Evolutionary conservation across 2,329 filamentous ascomycete genomes (phyloP), one percentile per base, ranked within the genome.

Genomic region (Stenocarpella maydis): DNA sequence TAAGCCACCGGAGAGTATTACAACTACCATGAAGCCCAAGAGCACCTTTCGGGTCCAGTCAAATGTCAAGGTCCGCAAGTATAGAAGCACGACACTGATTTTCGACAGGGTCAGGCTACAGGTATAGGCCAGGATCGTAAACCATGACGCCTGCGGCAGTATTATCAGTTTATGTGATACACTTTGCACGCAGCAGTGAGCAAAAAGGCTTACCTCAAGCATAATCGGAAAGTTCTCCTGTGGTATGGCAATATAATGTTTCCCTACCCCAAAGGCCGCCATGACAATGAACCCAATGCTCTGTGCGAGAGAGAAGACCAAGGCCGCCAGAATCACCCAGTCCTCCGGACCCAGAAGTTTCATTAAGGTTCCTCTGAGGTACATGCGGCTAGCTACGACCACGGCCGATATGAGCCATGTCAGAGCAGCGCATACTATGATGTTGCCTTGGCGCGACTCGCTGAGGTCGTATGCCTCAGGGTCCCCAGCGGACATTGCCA

Each of bases 261-360:
- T 53, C 7, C 70, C 70, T 3, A 71, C 24, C 6, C 69, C 71
- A 19, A 60, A 55, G 34, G 26, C 15, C 21, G 66, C 61, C 31
- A 60, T 63, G 37, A 63, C 21, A 19, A 71, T 67, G 39, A 47
- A 71, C 2, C 55, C 52, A n/a, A 54, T 54, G 37, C 63, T 67
- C n/a, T 69, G 37, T 14, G 45, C 58, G 19, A 53, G 45, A 37
- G 70, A 71, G 47, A 71, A 71, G n/a, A 77, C 74, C 34, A 79
- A 65, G 10, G 78, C 73, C 31, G 76, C 68, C n/a, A 80, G 15
- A 50, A 79, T 76, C 5, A 75, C 73, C 74, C 78, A 79, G 67
- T 80, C 78, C 61, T 80, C 78, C 4, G 71, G 24, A 67, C 77
- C 78, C 65, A 78, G 75, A 50, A 78, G 75, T 68, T 76, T 77